These are phyloP conservation scores for Dendrobium huoshanense DNA, from an alignment of 106 monocot species.

Conservation along the genomic window DNA sequence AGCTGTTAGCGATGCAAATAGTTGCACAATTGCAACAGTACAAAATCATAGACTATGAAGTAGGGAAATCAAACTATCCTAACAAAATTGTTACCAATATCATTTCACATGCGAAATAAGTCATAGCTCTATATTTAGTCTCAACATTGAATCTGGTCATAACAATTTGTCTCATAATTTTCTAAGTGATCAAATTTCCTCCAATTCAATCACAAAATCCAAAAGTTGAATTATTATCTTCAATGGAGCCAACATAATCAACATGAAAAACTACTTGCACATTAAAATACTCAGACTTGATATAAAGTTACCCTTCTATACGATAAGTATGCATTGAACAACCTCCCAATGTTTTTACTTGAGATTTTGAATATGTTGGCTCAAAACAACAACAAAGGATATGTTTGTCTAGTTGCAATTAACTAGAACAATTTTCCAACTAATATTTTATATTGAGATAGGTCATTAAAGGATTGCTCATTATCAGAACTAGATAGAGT, in stretches of 20 bases:
- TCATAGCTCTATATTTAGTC: not conserved
- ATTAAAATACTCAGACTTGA: not conserved
- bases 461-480: not conserved
- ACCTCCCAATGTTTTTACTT: not conserved
- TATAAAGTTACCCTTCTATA: not conserved
- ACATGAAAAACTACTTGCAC: not conserved
- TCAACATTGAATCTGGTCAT: conserved; percentile 3
- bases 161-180: conserved; percentile 11
- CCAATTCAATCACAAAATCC: not conserved
- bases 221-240: not conserved
- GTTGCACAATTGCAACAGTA: conserved; percentile 5
- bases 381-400: not conserved
- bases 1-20: conserved; percentile 6
- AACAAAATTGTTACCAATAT: no score
- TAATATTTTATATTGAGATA: not conserved
- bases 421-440: not conserved
- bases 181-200: not conserved
- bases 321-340: not conserved
- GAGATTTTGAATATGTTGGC: not conserved
- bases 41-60: not conserved
- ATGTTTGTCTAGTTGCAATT: not conserved
- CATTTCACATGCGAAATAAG: not conserved
- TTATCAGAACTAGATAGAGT: not conserved
- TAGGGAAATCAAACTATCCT: no score
- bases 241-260: not conserved